A percentile compares a stretch with the other conserved stretches of the same genome.
phyloP scores from a whole-genome alignment of 2,329 filamentous ascomycete genomes.

The Bipolaris oryzae region DNA sequence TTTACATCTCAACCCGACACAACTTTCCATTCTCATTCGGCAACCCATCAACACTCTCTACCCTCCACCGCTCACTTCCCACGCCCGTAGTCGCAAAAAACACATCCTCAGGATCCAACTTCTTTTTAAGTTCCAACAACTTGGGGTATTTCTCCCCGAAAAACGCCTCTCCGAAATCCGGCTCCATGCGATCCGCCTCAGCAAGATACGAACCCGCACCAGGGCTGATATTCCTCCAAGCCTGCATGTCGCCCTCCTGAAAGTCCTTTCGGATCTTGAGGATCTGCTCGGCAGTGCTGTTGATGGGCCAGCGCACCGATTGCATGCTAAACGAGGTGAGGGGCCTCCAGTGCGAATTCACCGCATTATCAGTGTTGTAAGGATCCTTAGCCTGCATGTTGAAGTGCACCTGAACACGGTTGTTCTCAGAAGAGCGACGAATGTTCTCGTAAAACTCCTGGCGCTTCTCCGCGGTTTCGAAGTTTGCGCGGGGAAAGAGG shows the following conservation, averaged over 20 bases:
- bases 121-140: slow-evolving; percentile 37
- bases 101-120: slow-evolving; percentile 44
- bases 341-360: slow-evolving; percentile 39
- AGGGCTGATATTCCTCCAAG: slow-evolving; percentile 43
- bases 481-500: slow-evolving; percentile 43
- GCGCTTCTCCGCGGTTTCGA: slow-evolving; percentile 40
- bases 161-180: slow-evolving; percentile 41
- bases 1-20: slow-evolving; percentile 29
- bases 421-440: slow-evolving; percentile 42
- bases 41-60: slow-evolving; percentile 42
- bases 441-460: slow-evolving; percentile 38
- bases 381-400: slow-evolving; percentile 44
- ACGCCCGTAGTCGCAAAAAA: slow-evolving; percentile 45
- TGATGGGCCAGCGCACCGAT: slow-evolving; percentile 42
- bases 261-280: slow-evolving; percentile 35
- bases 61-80: slow-evolving; percentile 44
- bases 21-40: slow-evolving; percentile 47
- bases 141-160: slow-evolving; percentile 42
- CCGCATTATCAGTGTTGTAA: slow-evolving; percentile 38
- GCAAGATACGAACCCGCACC: slow-evolving; percentile 39
- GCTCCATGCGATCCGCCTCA: slow-evolving; percentile 42
- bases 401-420: slow-evolving; percentile 44
- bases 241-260: slow-evolving; percentile 35
- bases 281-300: slow-evolving; percentile 35
- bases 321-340: slow-evolving; percentile 38